Percentiles rank a stretch among this genome's conserved stretches.
phyloP scores from a whole-genome alignment of 257 asterid species.

The Solanum pimpinellifolium region DNA sequence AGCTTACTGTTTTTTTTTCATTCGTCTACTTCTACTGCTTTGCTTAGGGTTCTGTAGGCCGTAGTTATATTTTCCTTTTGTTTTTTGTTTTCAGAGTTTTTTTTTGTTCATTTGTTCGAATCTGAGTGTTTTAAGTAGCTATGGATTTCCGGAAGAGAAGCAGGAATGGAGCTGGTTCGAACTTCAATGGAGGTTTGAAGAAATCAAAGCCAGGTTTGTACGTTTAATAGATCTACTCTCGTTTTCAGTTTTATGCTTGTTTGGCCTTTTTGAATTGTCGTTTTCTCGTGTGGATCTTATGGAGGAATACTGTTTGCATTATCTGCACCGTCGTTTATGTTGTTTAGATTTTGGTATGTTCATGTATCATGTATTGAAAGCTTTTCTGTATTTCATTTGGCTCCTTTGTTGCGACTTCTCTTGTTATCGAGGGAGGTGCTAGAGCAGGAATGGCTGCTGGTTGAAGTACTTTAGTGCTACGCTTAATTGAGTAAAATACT shows the following conservation, averaged over 20 bases:
- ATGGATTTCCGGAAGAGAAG: conserved; percentile 24
- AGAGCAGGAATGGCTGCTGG: background rate
- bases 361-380: background rate
- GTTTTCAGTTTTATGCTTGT: background rate
- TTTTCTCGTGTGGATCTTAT: background rate
- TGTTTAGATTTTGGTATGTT: background rate
- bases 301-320: background rate
- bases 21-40: background rate
- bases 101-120: background rate
- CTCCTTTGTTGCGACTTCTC: background rate
- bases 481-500: background rate
- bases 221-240: background rate
- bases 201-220: conserved; percentile 53
- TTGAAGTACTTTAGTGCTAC: too few species aligned
- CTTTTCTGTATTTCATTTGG: background rate
- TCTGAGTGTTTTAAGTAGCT: background rate
- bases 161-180: conserved; percentile 12
- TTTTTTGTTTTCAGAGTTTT: background rate
- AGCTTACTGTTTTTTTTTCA: background rate
- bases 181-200: conserved; percentile 59
- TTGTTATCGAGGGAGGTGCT: background rate
- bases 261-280: background rate
- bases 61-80: too few species aligned
- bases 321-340: background rate
- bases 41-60: background rate